These are phyloP conservation scores for Penicillium verhagenii DNA, from an alignment of 495 filamentous ascomycete species.

Conservation along the genomic window DNA sequence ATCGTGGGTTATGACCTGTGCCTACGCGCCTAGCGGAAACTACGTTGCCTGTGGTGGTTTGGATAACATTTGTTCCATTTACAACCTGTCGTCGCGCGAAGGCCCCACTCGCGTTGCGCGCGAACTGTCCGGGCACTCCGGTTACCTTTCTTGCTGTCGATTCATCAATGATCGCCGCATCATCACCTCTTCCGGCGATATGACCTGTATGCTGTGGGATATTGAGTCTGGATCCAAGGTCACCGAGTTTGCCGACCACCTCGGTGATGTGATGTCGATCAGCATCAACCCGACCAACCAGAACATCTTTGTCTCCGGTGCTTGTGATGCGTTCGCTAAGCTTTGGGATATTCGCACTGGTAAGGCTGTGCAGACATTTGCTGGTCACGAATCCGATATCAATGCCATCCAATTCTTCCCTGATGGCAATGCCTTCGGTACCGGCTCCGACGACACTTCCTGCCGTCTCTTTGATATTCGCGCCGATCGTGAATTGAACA, in stretches of 20 bases:
- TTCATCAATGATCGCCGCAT: constrained; percentile 99
- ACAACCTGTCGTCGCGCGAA: constrained; percentile 95
- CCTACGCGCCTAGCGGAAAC: constrained; percentile 97
- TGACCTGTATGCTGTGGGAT: constrained; percentile 99
- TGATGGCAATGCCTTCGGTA: constrained; percentile 97
- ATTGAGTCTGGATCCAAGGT: constrained; percentile 96
- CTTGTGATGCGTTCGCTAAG: constrained; percentile 97
- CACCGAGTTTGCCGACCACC: constrained; percentile 96
- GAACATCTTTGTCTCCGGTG: constrained; percentile 93
- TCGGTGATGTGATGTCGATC: constrained; percentile 99
- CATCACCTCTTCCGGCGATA: constrained; percentile 96
- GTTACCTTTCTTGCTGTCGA: constrained; percentile 96
- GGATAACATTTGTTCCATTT: constrained; percentile 99
- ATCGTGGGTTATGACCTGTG: constrained; percentile 99
- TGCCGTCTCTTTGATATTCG: constrained; percentile 98
- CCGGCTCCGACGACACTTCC: constrained; percentile 95
- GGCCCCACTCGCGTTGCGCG: constrained; percentile 94
- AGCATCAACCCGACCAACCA: constrained; percentile 99
- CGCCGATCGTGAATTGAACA: constrained; percentile 93
- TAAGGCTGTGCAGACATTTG: constrained; percentile 97
- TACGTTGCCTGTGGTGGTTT: constrained; percentile 97
- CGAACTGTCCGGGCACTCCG: constrained; percentile 94
- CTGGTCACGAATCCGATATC: constrained; percentile 98
- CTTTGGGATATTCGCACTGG: constrained; percentile 98
- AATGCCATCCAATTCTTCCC: constrained; percentile 99